phyloP scores from a whole-genome alignment of 2,329 filamentous ascomycete genomes.

The Fusarium sp. region DNA sequence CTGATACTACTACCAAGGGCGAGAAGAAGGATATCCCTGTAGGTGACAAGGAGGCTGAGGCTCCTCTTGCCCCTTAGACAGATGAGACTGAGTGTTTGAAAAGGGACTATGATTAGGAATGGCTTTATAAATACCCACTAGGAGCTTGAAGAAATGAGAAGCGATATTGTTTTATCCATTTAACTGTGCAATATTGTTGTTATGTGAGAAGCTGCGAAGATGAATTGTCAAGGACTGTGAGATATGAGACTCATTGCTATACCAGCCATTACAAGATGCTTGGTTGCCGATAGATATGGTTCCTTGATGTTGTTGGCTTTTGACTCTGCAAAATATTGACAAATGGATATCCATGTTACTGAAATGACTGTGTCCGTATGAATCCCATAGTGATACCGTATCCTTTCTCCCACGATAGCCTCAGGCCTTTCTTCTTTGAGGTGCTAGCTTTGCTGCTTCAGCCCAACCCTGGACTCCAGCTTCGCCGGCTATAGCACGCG shows the following conservation, averaged over 20 bases:
- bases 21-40: constrained; percentile 41
- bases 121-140: constrained; percentile 31
- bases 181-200: not conserved
- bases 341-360: not conserved
- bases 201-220: not conserved
- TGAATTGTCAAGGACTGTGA: not conserved
- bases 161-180: not conserved
- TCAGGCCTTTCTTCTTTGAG: not conserved
- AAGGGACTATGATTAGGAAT: constrained; percentile 11
- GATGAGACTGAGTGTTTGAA: not conserved
- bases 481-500: not conserved
- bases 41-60: constrained; percentile 54
- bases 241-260: not conserved
- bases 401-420: not conserved
- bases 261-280: not conserved
- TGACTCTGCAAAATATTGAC: not conserved
- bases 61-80: constrained; percentile 44
- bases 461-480: not conserved
- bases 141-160: constrained; percentile 11
- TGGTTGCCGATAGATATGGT: no score
- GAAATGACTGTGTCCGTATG: not conserved
- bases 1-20: constrained; percentile 57
- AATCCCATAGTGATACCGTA: not conserved
- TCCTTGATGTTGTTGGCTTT: no score
- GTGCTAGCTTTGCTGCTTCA: not conserved